Percentiles rank a stretch among this genome's conserved stretches.
Conservation (phyloP, 441 rosid genomes). For the Euphorbia neoarborescens region DNA sequence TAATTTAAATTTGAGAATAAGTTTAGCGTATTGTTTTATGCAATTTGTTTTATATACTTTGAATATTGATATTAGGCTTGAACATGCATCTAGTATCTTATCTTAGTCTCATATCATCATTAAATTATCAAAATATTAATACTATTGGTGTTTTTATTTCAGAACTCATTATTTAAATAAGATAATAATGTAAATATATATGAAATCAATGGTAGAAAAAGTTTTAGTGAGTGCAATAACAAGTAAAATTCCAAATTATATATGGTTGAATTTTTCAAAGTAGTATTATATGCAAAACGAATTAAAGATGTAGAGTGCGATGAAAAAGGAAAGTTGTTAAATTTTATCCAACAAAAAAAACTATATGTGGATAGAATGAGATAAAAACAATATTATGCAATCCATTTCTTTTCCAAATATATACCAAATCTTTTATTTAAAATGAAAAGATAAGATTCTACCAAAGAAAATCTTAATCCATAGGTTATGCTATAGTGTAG, state of each 20-base stretch:
- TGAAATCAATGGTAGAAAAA: too few relatives aligned
- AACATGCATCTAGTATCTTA: too few relatives aligned
- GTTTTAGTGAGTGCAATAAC: too few relatives aligned
- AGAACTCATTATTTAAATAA: too few relatives aligned
- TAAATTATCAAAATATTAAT: too few relatives aligned
- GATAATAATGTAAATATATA: too few relatives aligned
- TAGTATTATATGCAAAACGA: background rate
- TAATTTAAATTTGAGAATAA: too few relatives aligned
- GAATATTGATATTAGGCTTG: too few relatives aligned
- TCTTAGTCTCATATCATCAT: too few relatives aligned
- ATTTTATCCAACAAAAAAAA: constrained; percentile 36
- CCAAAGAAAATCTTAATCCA: background rate
- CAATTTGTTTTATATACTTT: too few relatives aligned
- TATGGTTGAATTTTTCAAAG: background rate
- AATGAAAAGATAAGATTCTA: background rate
- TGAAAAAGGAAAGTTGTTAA: background rate
- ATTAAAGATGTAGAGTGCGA: background rate
- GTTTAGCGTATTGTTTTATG: too few relatives aligned
- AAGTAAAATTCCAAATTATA: background rate
- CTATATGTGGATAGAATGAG: background rate
- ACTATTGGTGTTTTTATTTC: too few relatives aligned
- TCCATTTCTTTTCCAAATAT: background rate
- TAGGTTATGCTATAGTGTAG: background rate
- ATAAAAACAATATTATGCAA: background rate
- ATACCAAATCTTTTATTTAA: background rate